Evolutionary conservation across 1,139 yeast species (phyloP).

Genomic region (Taphrina confusa): DNA sequence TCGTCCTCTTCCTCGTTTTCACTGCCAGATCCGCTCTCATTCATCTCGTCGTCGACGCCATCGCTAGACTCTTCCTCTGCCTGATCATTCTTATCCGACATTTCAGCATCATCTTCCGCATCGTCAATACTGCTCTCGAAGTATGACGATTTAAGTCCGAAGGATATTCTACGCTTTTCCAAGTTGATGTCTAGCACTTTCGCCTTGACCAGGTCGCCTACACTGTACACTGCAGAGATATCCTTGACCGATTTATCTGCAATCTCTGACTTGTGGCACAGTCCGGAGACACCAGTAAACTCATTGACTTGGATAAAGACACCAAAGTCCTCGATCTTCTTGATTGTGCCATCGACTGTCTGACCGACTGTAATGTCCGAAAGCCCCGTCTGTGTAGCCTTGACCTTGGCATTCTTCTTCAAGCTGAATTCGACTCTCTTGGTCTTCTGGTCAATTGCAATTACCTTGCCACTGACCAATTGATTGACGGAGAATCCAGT

Average conservation of each 20-base stretch:
- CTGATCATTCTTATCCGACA: constrained; percentile 47
- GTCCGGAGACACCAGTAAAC: constrained; percentile 73
- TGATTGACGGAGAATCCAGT: constrained; percentile 69
- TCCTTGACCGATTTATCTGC: constrained; percentile 55
- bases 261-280: constrained; percentile 83
- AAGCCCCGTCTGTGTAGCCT: constrained; percentile 58
- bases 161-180: constrained; percentile 71
- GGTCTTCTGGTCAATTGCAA: constrained; percentile 56
- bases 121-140: constrained; percentile 54
- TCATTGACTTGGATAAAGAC: constrained; percentile 81
- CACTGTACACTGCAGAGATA: constrained; percentile 44
- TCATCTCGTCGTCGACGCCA: constrained; percentile 51
- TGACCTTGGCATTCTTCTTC: constrained; percentile 77
- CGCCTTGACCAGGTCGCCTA: constrained; percentile 50
- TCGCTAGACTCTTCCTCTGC: constrained; percentile 54
- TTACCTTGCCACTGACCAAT: constrained; percentile 71
- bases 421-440: constrained; percentile 73
- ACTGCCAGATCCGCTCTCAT: constrained; percentile 45
- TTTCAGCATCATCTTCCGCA: constrained; percentile 44
- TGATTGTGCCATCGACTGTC: constrained; percentile 71
- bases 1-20: not conserved
- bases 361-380: constrained; percentile 71
- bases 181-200: constrained; percentile 60
- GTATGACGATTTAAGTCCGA: constrained; percentile 94
- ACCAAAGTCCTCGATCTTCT: constrained; percentile 71